Evolutionary conservation across 768 basidiomycete genomes (phyloP).

Genomic region (Chlorophyllum brunneum): DNA sequence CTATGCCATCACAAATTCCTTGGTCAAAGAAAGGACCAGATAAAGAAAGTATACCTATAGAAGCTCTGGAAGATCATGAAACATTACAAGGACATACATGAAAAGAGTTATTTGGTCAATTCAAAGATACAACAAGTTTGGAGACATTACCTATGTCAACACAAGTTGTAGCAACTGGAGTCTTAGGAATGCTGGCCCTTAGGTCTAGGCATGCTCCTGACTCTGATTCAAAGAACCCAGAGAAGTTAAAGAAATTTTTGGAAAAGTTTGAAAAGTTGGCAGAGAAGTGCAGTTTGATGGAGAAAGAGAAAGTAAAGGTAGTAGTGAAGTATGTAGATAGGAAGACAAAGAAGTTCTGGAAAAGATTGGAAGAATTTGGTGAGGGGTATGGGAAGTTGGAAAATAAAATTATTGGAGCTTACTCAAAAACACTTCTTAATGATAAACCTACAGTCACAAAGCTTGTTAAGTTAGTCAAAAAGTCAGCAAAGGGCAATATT

Average conservation of each 20-base stretch:
- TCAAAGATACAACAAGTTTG: neutral
- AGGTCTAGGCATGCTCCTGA: constrained; percentile 5
- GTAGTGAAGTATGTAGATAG: constrained; percentile 11
- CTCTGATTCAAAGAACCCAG: neutral
- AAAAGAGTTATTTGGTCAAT: neutral
- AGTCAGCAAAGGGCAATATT: neutral
- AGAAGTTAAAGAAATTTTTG: constrained; percentile 10
- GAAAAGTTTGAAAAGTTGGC: constrained; percentile 15
- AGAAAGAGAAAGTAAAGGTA: constrained; percentile 10
- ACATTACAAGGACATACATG: no score
- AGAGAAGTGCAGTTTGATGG: constrained; percentile 11
- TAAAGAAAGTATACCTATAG: constrained; percentile 52
- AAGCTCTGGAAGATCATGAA: no score
- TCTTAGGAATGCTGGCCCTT: constrained; percentile 4
- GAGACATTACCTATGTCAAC: neutral
- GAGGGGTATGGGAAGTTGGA: constrained; percentile 12
- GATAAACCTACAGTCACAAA: neutral
- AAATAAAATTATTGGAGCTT: constrained; percentile 7
- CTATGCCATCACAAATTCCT: neutral
- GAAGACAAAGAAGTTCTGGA: constrained; percentile 14
- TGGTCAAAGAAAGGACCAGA: constrained; percentile 59
- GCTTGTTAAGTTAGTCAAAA: neutral
- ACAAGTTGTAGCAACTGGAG: constrained; percentile 1
- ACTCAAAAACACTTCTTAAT: neutral
- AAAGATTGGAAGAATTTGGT: constrained; percentile 12